phyloP scores from a whole-genome alignment of 768 basidiomycete species.

The Plicaturopsis crispa region DNA sequence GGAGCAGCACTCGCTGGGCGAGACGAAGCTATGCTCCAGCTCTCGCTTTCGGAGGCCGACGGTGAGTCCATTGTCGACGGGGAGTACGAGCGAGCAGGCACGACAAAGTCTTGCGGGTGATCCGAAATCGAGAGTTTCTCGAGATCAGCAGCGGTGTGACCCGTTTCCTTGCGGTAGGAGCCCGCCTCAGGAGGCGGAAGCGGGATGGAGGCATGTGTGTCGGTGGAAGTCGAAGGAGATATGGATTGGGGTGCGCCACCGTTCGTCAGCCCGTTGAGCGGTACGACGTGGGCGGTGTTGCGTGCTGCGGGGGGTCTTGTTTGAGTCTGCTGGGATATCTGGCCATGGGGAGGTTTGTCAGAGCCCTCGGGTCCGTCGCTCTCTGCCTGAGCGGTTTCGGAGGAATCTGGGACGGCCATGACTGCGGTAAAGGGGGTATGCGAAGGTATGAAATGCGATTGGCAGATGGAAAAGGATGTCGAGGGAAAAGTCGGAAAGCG shows the following conservation, averaged over 20 bases:
- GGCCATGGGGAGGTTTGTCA: constrained; percentile 49
- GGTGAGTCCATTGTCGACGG: constrained; percentile 30
- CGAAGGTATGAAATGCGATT: constrained; percentile 12
- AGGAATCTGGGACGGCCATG: constrained; percentile 39
- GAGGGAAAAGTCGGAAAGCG: no score
- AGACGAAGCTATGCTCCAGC: constrained; percentile 55
- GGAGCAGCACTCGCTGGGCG: constrained; percentile 51
- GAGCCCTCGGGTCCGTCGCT: constrained; percentile 49
- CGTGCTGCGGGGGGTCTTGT: constrained; percentile 6
- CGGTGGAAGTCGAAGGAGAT: constrained; percentile 13
- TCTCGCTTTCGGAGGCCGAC: constrained; percentile 45
- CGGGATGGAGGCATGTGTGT: constrained; percentile 26
- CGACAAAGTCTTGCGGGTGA: constrained; percentile 11
- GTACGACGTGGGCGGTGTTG: constrained; percentile 8
- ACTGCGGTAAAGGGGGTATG: constrained; percentile 10
- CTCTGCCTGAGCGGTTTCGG: constrained; percentile 46
- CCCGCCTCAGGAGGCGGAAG: constrained; percentile 45
- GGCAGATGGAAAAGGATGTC: no score
- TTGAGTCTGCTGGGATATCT: constrained; percentile 12
- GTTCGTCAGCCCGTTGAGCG: constrained; percentile 5
- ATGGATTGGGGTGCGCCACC: constrained; percentile 12
- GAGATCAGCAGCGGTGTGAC: constrained; percentile 36
- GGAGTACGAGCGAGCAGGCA: constrained; percentile 33
- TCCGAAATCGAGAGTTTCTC: constrained; percentile 26
- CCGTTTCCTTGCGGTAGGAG: constrained; percentile 42